Conservation (phyloP, 2,329 filamentous ascomycete species). For the Penicillium glabrum region DNA sequence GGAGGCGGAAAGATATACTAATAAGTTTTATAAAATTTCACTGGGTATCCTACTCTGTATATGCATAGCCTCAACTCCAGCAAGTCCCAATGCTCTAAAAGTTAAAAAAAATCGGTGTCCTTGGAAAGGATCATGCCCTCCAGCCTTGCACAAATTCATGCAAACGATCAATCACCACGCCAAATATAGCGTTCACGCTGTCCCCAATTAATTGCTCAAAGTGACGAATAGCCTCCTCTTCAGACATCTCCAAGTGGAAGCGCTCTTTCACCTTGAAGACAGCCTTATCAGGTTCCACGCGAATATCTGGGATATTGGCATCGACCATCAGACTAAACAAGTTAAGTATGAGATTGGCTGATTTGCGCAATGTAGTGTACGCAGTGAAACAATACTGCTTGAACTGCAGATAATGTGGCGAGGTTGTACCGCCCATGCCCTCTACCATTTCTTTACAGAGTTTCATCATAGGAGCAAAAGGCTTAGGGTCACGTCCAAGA, state of each 20-base stretch:
- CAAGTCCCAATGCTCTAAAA: not conserved
- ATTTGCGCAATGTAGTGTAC: conserved; percentile 87
- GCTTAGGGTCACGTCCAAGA: conserved; percentile 92
- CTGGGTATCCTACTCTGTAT: not conserved
- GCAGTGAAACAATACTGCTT: conserved; percentile 96
- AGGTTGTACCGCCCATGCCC: conserved; percentile 85
- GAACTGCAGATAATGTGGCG: conserved; percentile 81
- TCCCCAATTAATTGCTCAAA: conserved; percentile 90
- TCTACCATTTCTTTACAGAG: conserved; percentile 98
- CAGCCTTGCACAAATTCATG: conserved; percentile 94
- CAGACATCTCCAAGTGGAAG: conserved; percentile 85
- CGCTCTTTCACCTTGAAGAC: conserved; percentile 93
- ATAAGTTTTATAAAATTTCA: not conserved
- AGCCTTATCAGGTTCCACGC: conserved; percentile 86
- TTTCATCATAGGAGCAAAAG: conserved; percentile 96
- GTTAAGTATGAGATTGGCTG: conserved; percentile 87
- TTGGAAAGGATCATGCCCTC: conserved; percentile 57
- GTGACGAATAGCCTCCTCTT: conserved; percentile 87
- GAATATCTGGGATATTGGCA: conserved; percentile 94
- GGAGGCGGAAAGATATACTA: not conserved
- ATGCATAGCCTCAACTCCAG: not conserved
- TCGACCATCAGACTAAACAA: conserved; percentile 96
- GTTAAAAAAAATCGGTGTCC: not conserved
- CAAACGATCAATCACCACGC: conserved; percentile 89
- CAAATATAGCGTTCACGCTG: conserved; percentile 83